Evolutionary conservation across 306 rosid species (phyloP).

Genomic region (Quercus glauca): DNA sequence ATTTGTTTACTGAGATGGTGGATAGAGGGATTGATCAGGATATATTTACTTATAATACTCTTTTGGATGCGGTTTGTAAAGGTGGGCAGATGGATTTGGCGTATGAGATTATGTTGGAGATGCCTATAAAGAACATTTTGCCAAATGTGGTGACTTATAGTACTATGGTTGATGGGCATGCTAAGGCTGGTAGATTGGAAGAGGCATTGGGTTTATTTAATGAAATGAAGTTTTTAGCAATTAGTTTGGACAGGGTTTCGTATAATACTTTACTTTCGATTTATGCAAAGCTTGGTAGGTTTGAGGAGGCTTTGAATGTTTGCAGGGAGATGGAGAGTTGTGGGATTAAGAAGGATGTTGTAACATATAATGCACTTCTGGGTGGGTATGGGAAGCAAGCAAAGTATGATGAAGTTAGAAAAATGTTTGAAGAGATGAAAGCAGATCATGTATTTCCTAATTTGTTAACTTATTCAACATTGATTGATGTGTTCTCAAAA

Average conservation of each 20-base stretch:
- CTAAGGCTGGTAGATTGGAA: conserved; percentile 76
- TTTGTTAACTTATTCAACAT: conserved; percentile 75
- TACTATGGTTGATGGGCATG: conserved; percentile 82
- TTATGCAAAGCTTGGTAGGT: conserved; percentile 76
- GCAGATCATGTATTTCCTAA: conserved; percentile 48
- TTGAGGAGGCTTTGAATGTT: conserved; percentile 57
- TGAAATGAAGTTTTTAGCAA: conserved; percentile 59
- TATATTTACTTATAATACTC: conserved; percentile 76
- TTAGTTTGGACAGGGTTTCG: conserved; percentile 74
- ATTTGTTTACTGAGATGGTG: conserved; percentile 66
- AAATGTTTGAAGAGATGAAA: conserved; percentile 61
- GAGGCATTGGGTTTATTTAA: conserved; percentile 65
- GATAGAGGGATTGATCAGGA: conserved; percentile 65
- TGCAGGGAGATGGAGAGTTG: conserved; percentile 78
- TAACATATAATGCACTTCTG: conserved; percentile 80
- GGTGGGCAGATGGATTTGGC: conserved; percentile 90
- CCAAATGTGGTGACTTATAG: conserved; percentile 90
- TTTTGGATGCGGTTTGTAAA: conserved; percentile 80
- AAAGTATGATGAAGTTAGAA: conserved; percentile 56
- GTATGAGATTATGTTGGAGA: conserved; percentile 52
- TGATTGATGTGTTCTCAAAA: conserved; percentile 77
- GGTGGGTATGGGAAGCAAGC: conserved; percentile 86
- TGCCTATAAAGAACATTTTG: conserved; percentile 57
- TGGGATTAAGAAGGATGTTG: conserved; percentile 68
- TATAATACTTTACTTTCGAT: conserved; percentile 79